A percentile compares a stretch with the other conserved stretches of the same genome.
These are phyloP conservation scores for Cryptococcus sp. DNA, from an alignment of 1,284 basidiomycete genomes.

Conservation along the genomic window DNA sequence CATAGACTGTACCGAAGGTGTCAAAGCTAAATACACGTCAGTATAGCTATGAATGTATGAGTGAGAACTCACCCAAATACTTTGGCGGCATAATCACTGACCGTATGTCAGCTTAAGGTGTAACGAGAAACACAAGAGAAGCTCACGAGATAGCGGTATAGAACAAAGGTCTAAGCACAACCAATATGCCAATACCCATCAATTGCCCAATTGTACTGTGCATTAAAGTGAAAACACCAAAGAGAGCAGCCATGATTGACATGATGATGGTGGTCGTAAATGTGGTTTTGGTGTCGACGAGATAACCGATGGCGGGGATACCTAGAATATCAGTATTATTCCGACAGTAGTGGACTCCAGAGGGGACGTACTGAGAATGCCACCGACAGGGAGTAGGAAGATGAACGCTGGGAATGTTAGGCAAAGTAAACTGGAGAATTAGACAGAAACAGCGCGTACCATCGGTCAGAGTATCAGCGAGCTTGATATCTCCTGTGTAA, in stretches of 20 bases:
- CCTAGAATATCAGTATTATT: slow-evolving; percentile 11
- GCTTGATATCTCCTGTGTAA: slow-evolving; percentile 31
- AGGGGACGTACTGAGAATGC: slow-evolving; percentile 31
- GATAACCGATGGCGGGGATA: slow-evolving; percentile 38
- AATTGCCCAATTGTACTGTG: slow-evolving; percentile 28
- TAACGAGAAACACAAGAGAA: not conserved
- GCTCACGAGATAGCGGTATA: slow-evolving; percentile 37
- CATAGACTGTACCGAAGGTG: slow-evolving; percentile 41
- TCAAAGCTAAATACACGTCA: slow-evolving; percentile 13
- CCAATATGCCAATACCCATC: slow-evolving; percentile 39
- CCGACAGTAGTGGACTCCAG: not conserved
- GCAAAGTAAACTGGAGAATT: slow-evolving; percentile 32
- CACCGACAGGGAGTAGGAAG: slow-evolving; percentile 45
- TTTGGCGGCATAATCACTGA: slow-evolving; percentile 35
- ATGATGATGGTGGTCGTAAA: slow-evolving; percentile 36
- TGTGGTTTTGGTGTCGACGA: slow-evolving; percentile 39
- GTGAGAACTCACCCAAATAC: slow-evolving; percentile 25
- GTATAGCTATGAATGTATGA: not conserved
- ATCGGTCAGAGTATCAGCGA: slow-evolving; percentile 36
- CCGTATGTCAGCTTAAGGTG: not conserved
- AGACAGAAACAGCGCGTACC: slow-evolving; percentile 9
- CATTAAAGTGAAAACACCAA: slow-evolving; percentile 37
- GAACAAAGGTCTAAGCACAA: slow-evolving; percentile 42
- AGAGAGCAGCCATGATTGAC: slow-evolving; percentile 32
- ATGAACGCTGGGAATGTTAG: slow-evolving; percentile 38